Percentiles rank a stretch among this genome's conserved stretches.
Evolutionary conservation across 2,329 filamentous ascomycete genomes (phyloP).

Genomic region (Bimuria novae-zelandiae): DNA sequence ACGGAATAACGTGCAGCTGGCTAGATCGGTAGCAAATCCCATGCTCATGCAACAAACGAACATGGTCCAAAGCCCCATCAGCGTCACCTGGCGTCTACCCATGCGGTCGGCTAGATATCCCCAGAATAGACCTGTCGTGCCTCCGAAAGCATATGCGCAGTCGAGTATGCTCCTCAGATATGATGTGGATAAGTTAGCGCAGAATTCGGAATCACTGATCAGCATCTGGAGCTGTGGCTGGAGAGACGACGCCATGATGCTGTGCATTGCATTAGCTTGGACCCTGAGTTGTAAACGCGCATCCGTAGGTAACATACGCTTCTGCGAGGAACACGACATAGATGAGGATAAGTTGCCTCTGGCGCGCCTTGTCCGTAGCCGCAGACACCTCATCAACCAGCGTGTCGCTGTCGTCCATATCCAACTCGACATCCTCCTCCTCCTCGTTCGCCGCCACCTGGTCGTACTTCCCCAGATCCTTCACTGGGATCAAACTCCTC

Average conservation of each 20-base stretch:
- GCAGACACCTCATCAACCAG: slow-evolving; percentile 24
- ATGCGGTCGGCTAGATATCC: slow-evolving; percentile 51
- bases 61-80: slow-evolving; percentile 52
- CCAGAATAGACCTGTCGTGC: slow-evolving; percentile 52
- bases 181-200: slow-evolving; percentile 51
- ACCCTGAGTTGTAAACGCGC: slow-evolving; percentile 6
- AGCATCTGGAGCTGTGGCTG: slow-evolving; percentile 54
- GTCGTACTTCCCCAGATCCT: slow-evolving; percentile 49
- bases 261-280: slow-evolving; percentile 24
- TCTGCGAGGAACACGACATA: slow-evolving; percentile 55
- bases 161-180: slow-evolving; percentile 55
- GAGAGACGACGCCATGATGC: slow-evolving; percentile 55
- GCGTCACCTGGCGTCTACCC: slow-evolving; percentile 51
- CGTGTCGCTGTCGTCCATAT: slow-evolving; percentile 33
- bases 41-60: slow-evolving; percentile 52
- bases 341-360: slow-evolving; percentile 48
- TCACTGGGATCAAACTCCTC: slow-evolving; percentile 50
- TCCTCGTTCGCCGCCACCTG: slow-evolving; percentile 40
- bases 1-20: slow-evolving; percentile 49
- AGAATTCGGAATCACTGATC: slow-evolving; percentile 50
- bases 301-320: slow-evolving; percentile 40
- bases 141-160: slow-evolving; percentile 54
- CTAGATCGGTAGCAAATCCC: slow-evolving; percentile 52
- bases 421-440: slow-evolving; percentile 34
- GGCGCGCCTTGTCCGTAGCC: slow-evolving; percentile 26